Conservation (phyloP, 1,284 basidiomycete species). For the Taiwanofungus camphoratus region DNA sequence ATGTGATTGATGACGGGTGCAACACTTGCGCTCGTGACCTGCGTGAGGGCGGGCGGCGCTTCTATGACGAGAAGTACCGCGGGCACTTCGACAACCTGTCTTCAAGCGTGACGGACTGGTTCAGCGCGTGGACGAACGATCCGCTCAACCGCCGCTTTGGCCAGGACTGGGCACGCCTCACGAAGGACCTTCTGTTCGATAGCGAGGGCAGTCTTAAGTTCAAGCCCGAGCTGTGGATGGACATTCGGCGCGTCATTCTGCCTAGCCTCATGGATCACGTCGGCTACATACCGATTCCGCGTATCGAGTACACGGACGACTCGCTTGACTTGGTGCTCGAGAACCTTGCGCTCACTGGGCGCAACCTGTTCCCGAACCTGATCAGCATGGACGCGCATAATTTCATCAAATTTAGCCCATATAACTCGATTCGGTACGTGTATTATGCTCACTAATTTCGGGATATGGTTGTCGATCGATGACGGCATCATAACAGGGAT, state of each 20-base stretch:
- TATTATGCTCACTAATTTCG: no score
- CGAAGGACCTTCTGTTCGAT: slow-evolving; percentile 57
- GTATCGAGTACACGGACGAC: slow-evolving; percentile 88
- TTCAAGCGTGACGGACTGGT: slow-evolving; percentile 67
- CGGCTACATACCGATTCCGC: slow-evolving; percentile 88
- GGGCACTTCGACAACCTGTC: slow-evolving; percentile 80
- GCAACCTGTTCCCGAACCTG: slow-evolving; percentile 79
- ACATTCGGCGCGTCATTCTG: slow-evolving; percentile 77
- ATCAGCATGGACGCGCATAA: slow-evolving; percentile 81
- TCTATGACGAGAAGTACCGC: slow-evolving; percentile 85
- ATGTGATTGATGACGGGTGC: slow-evolving; percentile 77
- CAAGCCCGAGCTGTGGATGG: slow-evolving; percentile 87
- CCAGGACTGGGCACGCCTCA: slow-evolving; percentile 78
- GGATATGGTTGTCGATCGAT: no score
- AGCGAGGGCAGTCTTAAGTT: slow-evolving; percentile 77
- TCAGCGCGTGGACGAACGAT: slow-evolving; percentile 80
- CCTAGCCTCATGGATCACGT: slow-evolving; percentile 74
- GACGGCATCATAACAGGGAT: no score
- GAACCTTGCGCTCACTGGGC: slow-evolving; percentile 85
- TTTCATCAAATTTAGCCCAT: slow-evolving; percentile 76
- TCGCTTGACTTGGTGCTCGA: slow-evolving; percentile 87
- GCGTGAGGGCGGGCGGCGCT: slow-evolving; percentile 62
- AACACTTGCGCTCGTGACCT: slow-evolving; percentile 56
- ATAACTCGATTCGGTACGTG: slow-evolving; percentile 40
- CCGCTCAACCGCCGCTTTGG: slow-evolving; percentile 78